These are phyloP conservation scores for Exophiala phaeomuriformis DNA, from an alignment of 2,329 filamentous ascomycete species.

Conservation along the genomic window DNA sequence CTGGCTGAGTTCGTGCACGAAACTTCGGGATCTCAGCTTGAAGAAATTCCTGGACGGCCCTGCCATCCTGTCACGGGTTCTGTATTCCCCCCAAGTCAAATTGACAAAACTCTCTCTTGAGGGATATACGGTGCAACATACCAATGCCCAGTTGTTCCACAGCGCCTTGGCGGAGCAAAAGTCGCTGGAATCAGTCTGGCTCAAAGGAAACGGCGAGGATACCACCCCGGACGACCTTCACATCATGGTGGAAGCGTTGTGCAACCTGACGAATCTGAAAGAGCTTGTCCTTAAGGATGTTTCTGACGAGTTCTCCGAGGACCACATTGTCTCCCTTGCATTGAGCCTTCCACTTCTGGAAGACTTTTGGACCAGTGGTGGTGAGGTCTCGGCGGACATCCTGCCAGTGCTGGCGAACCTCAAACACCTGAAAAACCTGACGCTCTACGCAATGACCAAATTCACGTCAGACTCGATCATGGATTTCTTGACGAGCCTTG, in stretches of 20 bases:
- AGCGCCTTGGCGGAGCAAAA: conserved; percentile 28
- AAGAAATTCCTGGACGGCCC: conserved; percentile 47
- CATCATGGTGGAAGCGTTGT: conserved; percentile 30
- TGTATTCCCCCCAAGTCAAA: conserved; percentile 28
- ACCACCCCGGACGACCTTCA: conserved; percentile 27
- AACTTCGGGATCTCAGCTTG: conserved; percentile 46
- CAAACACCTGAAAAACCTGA: conserved; percentile 27
- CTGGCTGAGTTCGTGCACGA: conserved; percentile 50
- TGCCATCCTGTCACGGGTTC: conserved; percentile 29
- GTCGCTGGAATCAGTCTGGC: conserved; percentile 29
- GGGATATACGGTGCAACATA: conserved; percentile 27
- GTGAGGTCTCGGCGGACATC: conserved; percentile 29
- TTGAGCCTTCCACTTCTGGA: conserved; percentile 30
- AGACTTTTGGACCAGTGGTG: conserved; percentile 32
- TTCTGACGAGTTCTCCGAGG: conserved; percentile 31
- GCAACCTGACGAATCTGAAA: conserved; percentile 29
- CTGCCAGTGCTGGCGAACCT: conserved; percentile 30
- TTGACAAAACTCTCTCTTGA: conserved; percentile 30
- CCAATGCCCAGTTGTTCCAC: conserved; percentile 28
- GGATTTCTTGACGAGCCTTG: conserved; percentile 30
- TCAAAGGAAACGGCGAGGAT: conserved; percentile 30
- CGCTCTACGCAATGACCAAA: conserved; percentile 31
- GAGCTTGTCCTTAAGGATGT: conserved; percentile 33
- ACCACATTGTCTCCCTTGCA: conserved; percentile 30
- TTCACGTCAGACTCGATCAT: conserved; percentile 31